phyloP scores from a whole-genome alignment of 129 eudicot species.

The Ambrosia artemisiifolia region DNA sequence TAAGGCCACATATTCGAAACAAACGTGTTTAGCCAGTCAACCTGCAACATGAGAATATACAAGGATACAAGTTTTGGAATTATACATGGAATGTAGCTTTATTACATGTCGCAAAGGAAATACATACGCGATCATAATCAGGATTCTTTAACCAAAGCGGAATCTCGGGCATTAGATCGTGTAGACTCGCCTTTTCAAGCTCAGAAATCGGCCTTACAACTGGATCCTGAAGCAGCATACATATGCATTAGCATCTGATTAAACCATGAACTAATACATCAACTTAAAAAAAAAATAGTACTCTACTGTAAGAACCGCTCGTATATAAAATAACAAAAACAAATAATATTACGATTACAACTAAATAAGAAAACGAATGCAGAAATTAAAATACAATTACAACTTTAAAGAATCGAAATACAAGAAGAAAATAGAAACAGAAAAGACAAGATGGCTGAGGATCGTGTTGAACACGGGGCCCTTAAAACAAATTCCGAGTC shows the following conservation, averaged over 20 bases:
- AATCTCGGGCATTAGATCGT: slow-evolving; percentile 65
- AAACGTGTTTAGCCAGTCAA: slow-evolving; percentile 80
- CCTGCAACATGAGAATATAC: slow-evolving; percentile 37
- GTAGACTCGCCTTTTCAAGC: slow-evolving; percentile 46
- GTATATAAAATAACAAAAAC: no score
- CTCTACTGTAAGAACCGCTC: no score
- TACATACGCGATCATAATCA: slow-evolving; percentile 81
- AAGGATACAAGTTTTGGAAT: background rate
- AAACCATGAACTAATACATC: background rate
- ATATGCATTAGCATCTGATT: background rate
- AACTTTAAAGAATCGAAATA: no score
- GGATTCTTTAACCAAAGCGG: slow-evolving; percentile 87
- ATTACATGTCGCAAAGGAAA: background rate
- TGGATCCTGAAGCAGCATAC: slow-evolving; percentile 52
- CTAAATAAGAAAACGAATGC: no score
- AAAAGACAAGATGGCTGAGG: no score
- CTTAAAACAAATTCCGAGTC: no score
- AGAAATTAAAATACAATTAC: no score
- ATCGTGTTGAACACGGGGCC: no score
- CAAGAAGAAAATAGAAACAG: no score
- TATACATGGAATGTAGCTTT: background rate
- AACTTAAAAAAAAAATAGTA: background rate
- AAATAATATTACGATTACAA: no score
- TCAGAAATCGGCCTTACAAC: slow-evolving; percentile 48
- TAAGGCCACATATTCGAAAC: slow-evolving; percentile 78